These are phyloP conservation scores for Neurospora pannonica DNA, from an alignment of 495 filamentous ascomycete genomes.

Conservation along the genomic window DNA sequence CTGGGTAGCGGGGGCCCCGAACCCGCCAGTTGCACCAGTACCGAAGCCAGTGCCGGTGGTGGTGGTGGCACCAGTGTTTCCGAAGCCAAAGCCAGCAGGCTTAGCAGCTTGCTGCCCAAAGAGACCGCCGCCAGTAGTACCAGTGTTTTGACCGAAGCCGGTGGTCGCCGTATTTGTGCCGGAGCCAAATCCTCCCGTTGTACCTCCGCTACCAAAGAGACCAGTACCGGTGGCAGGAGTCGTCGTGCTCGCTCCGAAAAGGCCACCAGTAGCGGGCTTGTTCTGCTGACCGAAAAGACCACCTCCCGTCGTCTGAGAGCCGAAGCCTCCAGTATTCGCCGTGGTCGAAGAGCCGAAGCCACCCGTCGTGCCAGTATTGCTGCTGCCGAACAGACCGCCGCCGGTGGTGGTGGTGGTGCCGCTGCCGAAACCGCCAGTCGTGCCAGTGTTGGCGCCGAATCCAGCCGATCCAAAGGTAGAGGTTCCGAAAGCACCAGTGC, in stretches of 20 bases:
- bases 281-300: slow-evolving; percentile 13
- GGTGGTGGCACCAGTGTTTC: slow-evolving; percentile 7
- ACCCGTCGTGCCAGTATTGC: slow-evolving; percentile 19
- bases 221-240: slow-evolving; percentile 11
- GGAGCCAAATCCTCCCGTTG: slow-evolving; percentile 15
- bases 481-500: slow-evolving; percentile 72
- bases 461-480: slow-evolving; percentile 45
- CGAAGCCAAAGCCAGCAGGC: slow-evolving; percentile 23
- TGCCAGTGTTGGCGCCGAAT: slow-evolving; percentile 35
- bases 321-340: slow-evolving; percentile 32
- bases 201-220: slow-evolving; percentile 13
- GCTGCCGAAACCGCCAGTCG: slow-evolving; percentile 40
- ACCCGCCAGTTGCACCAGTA: slow-evolving; percentile 8
- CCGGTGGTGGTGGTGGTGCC: slow-evolving; percentile 28
- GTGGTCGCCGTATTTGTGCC: slow-evolving; percentile 29
- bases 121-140: slow-evolving; percentile 28
- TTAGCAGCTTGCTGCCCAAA: slow-evolving; percentile 23
- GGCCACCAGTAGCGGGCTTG: slow-evolving; percentile 20
- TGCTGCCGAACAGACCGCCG: slow-evolving; percentile 38
- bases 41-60: slow-evolving; percentile 22
- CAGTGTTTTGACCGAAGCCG: slow-evolving; percentile 24
- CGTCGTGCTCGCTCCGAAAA: slow-evolving; percentile 36
- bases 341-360: slow-evolving; percentile 36
- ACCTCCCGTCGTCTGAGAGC: slow-evolving; percentile 21
- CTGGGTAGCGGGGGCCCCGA: slow-evolving; percentile 19